These are phyloP conservation scores for Psidium guajava DNA, from an alignment of 345 rosid species.

Conservation along the genomic window DNA sequence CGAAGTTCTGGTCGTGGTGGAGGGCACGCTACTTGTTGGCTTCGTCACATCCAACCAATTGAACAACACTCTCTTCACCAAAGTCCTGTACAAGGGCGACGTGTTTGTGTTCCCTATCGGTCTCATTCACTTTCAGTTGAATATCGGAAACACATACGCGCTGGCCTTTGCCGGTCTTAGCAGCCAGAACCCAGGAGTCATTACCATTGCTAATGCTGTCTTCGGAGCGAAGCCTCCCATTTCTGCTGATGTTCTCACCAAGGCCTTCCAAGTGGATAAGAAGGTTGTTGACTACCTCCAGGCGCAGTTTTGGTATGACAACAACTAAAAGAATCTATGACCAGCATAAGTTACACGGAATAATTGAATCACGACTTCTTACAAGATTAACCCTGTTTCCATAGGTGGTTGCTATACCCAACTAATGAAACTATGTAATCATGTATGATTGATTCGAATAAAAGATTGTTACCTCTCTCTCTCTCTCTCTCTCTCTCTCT, in stretches of 20 bases:
- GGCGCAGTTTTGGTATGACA: conserved; percentile 2
- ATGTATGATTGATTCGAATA: not conserved
- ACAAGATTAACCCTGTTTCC: not conserved
- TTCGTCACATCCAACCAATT: conserved; percentile 13
- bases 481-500: not conserved
- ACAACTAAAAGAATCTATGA: not conserved
- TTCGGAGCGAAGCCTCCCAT: conserved; percentile 7
- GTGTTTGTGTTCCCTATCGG: conserved; percentile 12
- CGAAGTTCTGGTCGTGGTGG: not conserved
- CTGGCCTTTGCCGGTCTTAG: conserved; percentile 7
- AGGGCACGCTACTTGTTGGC: conserved; percentile 6
- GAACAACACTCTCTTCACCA: conserved; percentile 8
- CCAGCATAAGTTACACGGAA: not conserved
- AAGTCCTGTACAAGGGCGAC: conserved; percentile 5
- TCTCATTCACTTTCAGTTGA: conserved; percentile 13
- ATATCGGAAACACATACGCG: conserved; percentile 2
- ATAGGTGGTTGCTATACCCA: not conserved
- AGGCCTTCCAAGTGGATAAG: conserved; percentile 9
- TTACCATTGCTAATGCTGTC: not conserved
- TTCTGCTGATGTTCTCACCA: not conserved
- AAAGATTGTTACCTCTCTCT: not conserved
- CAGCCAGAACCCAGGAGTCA: conserved; percentile 12
- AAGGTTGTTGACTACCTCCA: conserved; percentile 1
- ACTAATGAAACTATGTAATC: not conserved
- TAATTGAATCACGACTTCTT: not conserved